Percentiles rank a stretch among this genome's conserved stretches.
Evolutionary conservation across 2,329 filamentous ascomycete species (phyloP).

Genomic region (Trichoderma sp.): DNA sequence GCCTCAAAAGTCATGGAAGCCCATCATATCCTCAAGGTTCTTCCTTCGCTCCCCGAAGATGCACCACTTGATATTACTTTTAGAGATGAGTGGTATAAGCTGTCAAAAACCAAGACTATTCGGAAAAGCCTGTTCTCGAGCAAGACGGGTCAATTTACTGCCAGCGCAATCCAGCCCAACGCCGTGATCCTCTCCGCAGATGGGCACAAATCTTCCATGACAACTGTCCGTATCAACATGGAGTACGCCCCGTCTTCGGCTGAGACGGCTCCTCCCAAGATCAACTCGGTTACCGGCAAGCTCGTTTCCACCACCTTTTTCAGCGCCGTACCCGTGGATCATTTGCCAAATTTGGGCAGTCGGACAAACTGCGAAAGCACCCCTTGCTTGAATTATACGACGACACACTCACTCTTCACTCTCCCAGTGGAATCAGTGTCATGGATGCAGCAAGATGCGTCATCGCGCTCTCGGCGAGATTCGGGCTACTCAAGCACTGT

Average conservation of each 20-base stretch:
- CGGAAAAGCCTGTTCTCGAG: constrained; percentile 52
- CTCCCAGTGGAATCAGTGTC: constrained; percentile 33
- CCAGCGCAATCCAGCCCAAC: constrained; percentile 44
- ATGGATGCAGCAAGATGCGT: constrained; percentile 41
- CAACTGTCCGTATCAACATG: constrained; percentile 45
- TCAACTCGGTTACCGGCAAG: constrained; percentile 50
- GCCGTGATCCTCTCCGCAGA: constrained; percentile 52
- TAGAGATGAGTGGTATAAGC: constrained; percentile 48
- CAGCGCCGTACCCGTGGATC: constrained; percentile 43
- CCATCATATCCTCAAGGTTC: constrained; percentile 48
- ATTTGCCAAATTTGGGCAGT: constrained; percentile 51
- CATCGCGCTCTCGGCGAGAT: constrained; percentile 44
- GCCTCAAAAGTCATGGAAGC: constrained; percentile 39
- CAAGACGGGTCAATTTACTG: constrained; percentile 50
- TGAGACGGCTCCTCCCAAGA: constrained; percentile 45
- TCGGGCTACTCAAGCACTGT: constrained; percentile 52
- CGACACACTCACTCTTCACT: constrained; percentile 41
- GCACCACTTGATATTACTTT: constrained; percentile 49
- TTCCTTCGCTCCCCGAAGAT: constrained; percentile 49
- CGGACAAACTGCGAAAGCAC: constrained; percentile 40
- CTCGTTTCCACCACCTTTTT: constrained; percentile 53
- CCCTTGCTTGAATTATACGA: constrained; percentile 47
- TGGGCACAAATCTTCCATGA: constrained; percentile 41
- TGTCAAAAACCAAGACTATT: constrained; percentile 51
- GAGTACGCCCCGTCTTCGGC: constrained; percentile 45